These are phyloP conservation scores for Fusarium temperatum DNA, from an alignment of 2,329 filamentous ascomycete species.

Conservation along the genomic window DNA sequence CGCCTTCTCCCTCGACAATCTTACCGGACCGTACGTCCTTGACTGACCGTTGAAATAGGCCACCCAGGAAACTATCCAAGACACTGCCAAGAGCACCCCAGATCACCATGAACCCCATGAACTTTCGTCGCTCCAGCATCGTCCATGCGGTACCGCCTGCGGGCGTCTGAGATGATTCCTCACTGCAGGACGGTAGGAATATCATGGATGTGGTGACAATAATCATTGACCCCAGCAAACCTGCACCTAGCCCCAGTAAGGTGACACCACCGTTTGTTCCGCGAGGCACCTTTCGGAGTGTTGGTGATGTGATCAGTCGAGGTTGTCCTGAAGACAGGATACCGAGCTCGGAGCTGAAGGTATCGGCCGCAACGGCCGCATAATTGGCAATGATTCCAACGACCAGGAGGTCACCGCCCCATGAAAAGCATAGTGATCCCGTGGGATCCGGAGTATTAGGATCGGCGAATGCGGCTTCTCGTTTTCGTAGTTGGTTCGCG, in stretches of 20 bases:
- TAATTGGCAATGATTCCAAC: slow-evolving; percentile 82
- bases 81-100: slow-evolving; percentile 84
- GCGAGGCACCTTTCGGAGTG: slow-evolving; percentile 79
- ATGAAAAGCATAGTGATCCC: slow-evolving; percentile 64
- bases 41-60: slow-evolving; percentile 85
- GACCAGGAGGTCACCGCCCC: slow-evolving; percentile 70
- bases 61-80: slow-evolving; percentile 88
- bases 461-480: slow-evolving; percentile 52
- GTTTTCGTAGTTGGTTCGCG: slow-evolving; percentile 64
- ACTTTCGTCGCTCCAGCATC: slow-evolving; percentile 52
- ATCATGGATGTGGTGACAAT: slow-evolving; percentile 72
- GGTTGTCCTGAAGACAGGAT: slow-evolving; percentile 82
- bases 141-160: slow-evolving; percentile 62
- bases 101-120: slow-evolving; percentile 68
- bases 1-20: slow-evolving; percentile 87
- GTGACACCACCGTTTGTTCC: slow-evolving; percentile 97
- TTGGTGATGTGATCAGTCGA: slow-evolving; percentile 84
- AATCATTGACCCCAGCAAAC: slow-evolving; percentile 76
- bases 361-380: slow-evolving; percentile 90
- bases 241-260: slow-evolving; percentile 75
- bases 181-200: slow-evolving; percentile 74
- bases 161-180: slow-evolving; percentile 48
- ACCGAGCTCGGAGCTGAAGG: slow-evolving; percentile 93
- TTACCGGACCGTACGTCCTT: slow-evolving; percentile 84
- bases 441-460: slow-evolving; percentile 44